phyloP scores from a whole-genome alignment of 2,329 filamentous ascomycete genomes.

The Gaeumannomyces tritici region DNA sequence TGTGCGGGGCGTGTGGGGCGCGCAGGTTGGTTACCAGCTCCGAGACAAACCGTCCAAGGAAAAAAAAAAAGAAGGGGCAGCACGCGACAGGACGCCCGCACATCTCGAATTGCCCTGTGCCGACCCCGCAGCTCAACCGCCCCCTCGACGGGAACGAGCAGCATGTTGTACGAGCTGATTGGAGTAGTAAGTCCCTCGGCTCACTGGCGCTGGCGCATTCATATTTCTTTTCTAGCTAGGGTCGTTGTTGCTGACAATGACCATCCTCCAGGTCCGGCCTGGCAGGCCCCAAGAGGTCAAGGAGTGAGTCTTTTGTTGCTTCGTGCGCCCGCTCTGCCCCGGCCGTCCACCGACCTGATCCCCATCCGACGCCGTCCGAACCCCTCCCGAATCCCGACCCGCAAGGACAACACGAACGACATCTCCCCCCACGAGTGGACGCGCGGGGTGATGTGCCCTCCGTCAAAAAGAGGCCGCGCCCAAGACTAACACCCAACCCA shows the following conservation, averaged over 20 bases:
- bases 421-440: too few relatives aligned
- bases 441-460: too few relatives aligned
- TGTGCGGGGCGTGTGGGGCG: not conserved
- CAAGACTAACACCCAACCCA: conserved; percentile 2
- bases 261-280: conserved; percentile 64
- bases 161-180: conserved; percentile 96
- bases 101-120: too few relatives aligned
- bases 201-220: not conserved
- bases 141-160: conserved; percentile 14
- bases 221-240: too few relatives aligned
- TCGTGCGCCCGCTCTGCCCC: conserved; percentile 3
- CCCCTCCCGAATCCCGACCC: too few relatives aligned
- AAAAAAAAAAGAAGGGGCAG: not conserved
- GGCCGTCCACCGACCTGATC: too few relatives aligned
- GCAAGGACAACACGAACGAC: too few relatives aligned
- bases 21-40: too few relatives aligned
- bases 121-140: too few relatives aligned
- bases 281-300: conserved; percentile 86
- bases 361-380: too few relatives aligned
- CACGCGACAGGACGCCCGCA: not conserved
- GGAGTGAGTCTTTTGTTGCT: conserved; percentile 56
- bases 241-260: not conserved
- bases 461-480: not conserved
- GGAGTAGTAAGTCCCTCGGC: conserved; percentile 61
- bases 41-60: too few relatives aligned